phyloP scores from a whole-genome alignment of 352 stramenopile species.

The Phytophthora pinifolia region DNA sequence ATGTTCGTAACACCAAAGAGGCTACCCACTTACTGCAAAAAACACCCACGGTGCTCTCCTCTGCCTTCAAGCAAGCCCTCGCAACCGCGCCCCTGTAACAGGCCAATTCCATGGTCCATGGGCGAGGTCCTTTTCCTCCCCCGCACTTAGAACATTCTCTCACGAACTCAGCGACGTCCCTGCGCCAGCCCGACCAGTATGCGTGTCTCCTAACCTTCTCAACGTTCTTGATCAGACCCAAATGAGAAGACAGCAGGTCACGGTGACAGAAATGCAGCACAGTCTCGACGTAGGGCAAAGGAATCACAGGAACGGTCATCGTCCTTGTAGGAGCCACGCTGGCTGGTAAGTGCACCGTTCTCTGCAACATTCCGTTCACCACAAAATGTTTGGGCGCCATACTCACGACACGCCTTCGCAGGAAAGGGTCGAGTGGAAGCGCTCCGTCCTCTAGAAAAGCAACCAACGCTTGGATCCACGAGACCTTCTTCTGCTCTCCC shows the following conservation, averaged over 20 bases:
- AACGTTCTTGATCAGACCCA: neutral
- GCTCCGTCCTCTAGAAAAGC: neutral
- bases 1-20: too few species aligned
- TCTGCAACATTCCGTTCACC: neutral
- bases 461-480: neutral
- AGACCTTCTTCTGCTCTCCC: neutral
- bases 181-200: conserved; percentile 6
- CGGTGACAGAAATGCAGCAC: conserved; percentile 10
- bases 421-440: neutral
- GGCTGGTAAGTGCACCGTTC: neutral
- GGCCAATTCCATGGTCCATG: too few species aligned
- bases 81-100: too few species aligned
- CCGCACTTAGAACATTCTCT: neutral
- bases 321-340: neutral
- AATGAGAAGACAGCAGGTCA: neutral
- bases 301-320: neutral
- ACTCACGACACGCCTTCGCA: neutral
- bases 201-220: neutral
- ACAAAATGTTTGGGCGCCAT: neutral
- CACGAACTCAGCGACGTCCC: conserved; percentile 1
- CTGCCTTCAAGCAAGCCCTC: too few species aligned
- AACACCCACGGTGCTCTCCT: too few species aligned
- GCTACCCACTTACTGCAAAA: too few species aligned
- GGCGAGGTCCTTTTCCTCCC: neutral
- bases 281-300: neutral